Percentiles rank a stretch among this genome's conserved stretches.
These are phyloP conservation scores for Colletotrichum sp. DNA, from an alignment of 2,329 filamentous ascomycete genomes.

Conservation along the genomic window DNA sequence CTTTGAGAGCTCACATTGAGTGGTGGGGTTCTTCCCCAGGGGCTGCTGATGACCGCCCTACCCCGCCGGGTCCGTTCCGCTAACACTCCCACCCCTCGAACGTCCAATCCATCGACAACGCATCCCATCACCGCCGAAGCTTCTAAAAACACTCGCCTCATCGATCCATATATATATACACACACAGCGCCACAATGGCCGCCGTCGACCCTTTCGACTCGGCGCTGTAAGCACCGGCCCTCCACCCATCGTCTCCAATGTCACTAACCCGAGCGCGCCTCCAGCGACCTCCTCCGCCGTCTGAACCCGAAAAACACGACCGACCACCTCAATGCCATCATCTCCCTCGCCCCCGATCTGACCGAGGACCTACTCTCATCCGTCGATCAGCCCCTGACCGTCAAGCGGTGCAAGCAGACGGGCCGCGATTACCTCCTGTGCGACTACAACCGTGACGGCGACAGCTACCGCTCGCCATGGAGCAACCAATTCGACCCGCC, in stretches of 20 bases:
- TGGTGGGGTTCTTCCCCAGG: slow-evolving; percentile 11
- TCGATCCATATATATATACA: background rate
- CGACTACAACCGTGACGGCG: slow-evolving; percentile 99
- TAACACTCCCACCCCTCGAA: slow-evolving; percentile 3
- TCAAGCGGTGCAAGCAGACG: slow-evolving; percentile 84
- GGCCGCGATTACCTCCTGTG: slow-evolving; percentile 97
- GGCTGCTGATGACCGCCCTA: background rate
- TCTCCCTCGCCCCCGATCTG: slow-evolving; percentile 85
- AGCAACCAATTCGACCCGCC: slow-evolving; percentile 97
- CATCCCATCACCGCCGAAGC: background rate
- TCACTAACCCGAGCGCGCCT: background rate
- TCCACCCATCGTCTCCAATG: background rate
- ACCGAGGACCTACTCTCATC: slow-evolving; percentile 98
- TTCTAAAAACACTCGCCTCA: background rate
- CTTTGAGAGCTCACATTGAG: background rate
- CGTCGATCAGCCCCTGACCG: slow-evolving; percentile 91
- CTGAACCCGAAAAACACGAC: slow-evolving; percentile 94
- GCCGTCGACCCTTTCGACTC: slow-evolving; percentile 74
- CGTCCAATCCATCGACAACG: background rate
- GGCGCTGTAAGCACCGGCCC: slow-evolving; percentile 64
- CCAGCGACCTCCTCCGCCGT: slow-evolving; percentile 94
- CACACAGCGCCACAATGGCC: slow-evolving; percentile 40
- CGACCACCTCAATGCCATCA: slow-evolving; percentile 86
- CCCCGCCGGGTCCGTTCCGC: background rate
- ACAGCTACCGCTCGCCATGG: slow-evolving; percentile 98